Evolutionary conservation across 495 filamentous ascomycete species (phyloP).

Genomic region (Podospora bellae-mahoneyi): DNA sequence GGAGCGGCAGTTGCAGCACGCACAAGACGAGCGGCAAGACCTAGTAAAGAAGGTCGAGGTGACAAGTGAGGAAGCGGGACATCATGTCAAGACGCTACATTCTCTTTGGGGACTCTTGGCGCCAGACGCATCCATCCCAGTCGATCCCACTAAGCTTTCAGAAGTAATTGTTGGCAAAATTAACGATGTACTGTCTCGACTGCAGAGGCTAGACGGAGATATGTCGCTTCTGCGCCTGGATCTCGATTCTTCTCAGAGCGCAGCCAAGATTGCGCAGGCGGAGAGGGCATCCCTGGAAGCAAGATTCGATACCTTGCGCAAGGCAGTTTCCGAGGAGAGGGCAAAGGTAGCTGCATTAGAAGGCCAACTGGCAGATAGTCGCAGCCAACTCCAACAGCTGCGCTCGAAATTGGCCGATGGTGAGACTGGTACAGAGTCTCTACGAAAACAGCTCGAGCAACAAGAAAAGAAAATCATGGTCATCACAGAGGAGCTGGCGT

Average conservation of each 20-base stretch:
- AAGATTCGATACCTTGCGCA: conserved; percentile 40
- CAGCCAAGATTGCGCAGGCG: conserved; percentile 34
- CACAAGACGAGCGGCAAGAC: conserved; percentile 49
- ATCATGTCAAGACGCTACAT: conserved; percentile 55
- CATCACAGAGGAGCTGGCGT: conserved; percentile 62
- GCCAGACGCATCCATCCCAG: conserved; percentile 52
- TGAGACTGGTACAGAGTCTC: conserved; percentile 72
- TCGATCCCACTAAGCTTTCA: conserved; percentile 56
- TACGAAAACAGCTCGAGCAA: conserved; percentile 66
- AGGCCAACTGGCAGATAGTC: conserved; percentile 63
- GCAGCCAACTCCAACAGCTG: conserved; percentile 60
- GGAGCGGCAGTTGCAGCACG: conserved; percentile 51
- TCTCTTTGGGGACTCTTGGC: conserved; percentile 61
- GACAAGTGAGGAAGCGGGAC: conserved; percentile 44
- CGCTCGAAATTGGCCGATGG: conserved; percentile 69
- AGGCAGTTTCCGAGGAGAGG: conserved; percentile 54
- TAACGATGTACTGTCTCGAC: conserved; percentile 48
- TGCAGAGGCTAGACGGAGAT: conserved; percentile 44
- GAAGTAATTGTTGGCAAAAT: conserved; percentile 62
- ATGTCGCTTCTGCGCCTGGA: conserved; percentile 44
- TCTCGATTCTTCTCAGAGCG: conserved; percentile 39
- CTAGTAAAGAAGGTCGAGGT: conserved; percentile 52
- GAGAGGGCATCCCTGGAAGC: conserved; percentile 42
- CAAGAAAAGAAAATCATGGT: conserved; percentile 61
- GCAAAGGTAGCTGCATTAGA: conserved; percentile 56